These are phyloP conservation scores for Phytophthora hybrid DNA, from an alignment of 352 stramenopile genomes.

Conservation along the genomic window DNA sequence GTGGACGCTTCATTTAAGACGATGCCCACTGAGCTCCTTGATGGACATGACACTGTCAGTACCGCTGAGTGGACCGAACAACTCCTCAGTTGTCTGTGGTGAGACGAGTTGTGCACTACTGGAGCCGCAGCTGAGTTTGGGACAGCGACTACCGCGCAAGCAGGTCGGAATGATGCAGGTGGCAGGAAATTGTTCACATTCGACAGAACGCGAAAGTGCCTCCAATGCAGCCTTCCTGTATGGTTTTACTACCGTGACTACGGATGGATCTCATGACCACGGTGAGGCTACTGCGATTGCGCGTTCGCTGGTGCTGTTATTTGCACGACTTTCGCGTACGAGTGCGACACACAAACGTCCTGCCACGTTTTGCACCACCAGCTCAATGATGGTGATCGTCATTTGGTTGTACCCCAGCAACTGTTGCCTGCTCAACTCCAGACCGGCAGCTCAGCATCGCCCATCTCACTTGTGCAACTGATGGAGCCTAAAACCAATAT, in stretches of 20 bases:
- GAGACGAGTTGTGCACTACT: slow-evolving; percentile 36
- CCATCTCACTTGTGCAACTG: no score
- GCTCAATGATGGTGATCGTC: slow-evolving; percentile 34
- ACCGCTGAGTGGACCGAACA: slow-evolving; percentile 22
- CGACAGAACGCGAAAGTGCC: slow-evolving; percentile 11
- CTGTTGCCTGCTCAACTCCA: no score
- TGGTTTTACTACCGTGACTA: slow-evolving; percentile 40
- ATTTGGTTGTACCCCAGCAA: slow-evolving; percentile 43
- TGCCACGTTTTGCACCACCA: slow-evolving; percentile 48
- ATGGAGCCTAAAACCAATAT: no score
- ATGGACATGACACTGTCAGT: slow-evolving; percentile 45
- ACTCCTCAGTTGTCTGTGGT: no score
- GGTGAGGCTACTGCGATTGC: background rate
- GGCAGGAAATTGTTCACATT: slow-evolving; percentile 26
- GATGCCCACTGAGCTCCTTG: slow-evolving; percentile 30
- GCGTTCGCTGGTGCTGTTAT: slow-evolving; percentile 41
- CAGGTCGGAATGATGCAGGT: slow-evolving; percentile 40
- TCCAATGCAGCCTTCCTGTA: slow-evolving; percentile 47
- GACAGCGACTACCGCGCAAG: slow-evolving; percentile 31
- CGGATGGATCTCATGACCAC: background rate
- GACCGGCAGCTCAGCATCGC: no score
- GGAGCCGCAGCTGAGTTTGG: slow-evolving; percentile 12
- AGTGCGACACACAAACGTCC: slow-evolving; percentile 25
- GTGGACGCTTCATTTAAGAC: slow-evolving; percentile 38
- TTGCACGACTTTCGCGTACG: slow-evolving; percentile 44